phyloP scores from a whole-genome alignment of 805 yeast genomes.

The Isabelozyma heimii region DNA sequence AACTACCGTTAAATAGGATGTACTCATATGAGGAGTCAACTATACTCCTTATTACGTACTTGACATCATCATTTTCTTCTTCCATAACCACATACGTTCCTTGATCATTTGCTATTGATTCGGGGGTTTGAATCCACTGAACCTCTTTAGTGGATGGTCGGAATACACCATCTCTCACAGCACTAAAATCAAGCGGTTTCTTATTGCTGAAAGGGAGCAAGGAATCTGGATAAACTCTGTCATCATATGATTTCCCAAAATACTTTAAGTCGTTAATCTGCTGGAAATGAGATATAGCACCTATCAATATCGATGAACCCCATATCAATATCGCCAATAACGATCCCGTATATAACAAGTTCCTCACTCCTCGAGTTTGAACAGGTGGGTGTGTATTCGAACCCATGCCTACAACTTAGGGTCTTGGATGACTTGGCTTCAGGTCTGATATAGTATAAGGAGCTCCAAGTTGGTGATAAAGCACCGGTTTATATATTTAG shows the following conservation, averaged over 20 bases:
- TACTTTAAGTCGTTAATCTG: background rate
- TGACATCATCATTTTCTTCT: slow-evolving; percentile 32
- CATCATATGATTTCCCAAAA: background rate
- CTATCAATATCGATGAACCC: slow-evolving; percentile 35
- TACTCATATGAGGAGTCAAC: slow-evolving; percentile 44
- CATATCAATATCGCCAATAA: slow-evolving; percentile 30
- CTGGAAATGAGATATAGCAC: slow-evolving; percentile 15
- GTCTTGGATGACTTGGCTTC: too few relatives aligned
- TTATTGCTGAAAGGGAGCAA: slow-evolving; percentile 7
- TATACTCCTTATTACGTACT: slow-evolving; percentile 56
- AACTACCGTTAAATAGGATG: slow-evolving; percentile 48
- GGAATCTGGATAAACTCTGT: background rate
- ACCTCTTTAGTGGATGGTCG: slow-evolving; percentile 50
- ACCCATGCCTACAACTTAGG: too few relatives aligned
- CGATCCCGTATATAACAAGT: slow-evolving; percentile 7
- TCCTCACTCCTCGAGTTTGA: background rate
- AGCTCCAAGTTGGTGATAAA: too few relatives aligned
- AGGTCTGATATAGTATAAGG: too few relatives aligned
- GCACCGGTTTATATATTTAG: too few relatives aligned
- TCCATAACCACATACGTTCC: slow-evolving; percentile 58
- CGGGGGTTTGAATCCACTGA: slow-evolving; percentile 67
- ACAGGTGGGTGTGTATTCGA: too few relatives aligned
- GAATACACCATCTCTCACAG: slow-evolving; percentile 54
- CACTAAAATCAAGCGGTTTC: slow-evolving; percentile 24
- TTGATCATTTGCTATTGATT: slow-evolving; percentile 49